Percentiles rank a stretch among this genome's conserved stretches.
Conservation (phyloP, 1,139 yeast species). For the Pichia sp. region DNA sequence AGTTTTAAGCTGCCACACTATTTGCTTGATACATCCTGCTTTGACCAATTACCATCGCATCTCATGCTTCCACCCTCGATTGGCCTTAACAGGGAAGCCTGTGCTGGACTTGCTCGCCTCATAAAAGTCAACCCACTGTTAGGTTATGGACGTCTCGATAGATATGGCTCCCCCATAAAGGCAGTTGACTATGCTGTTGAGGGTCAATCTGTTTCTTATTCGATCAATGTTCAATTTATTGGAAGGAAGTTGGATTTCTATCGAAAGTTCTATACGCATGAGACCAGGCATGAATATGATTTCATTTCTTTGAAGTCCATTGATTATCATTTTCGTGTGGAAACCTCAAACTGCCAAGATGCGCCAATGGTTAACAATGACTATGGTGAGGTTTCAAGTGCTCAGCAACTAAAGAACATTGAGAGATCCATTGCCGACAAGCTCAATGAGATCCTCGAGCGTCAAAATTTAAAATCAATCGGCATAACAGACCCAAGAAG, state of each 20-base stretch:
- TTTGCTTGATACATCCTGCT: slow-evolving; percentile 51
- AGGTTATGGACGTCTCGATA: slow-evolving; percentile 35
- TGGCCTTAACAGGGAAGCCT: slow-evolving; percentile 37
- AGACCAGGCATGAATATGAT: slow-evolving; percentile 18
- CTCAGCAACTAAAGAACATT: slow-evolving; percentile 14
- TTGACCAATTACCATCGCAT: slow-evolving; percentile 47
- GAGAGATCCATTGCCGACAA: slow-evolving; percentile 13
- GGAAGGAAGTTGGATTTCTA: slow-evolving; percentile 20
- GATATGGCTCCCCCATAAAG: slow-evolving; percentile 31
- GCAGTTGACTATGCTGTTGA: slow-evolving; percentile 25
- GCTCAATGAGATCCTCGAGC: slow-evolving; percentile 13
- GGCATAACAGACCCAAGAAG: slow-evolving; percentile 17
- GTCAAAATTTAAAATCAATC: slow-evolving; percentile 10
- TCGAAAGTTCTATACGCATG: slow-evolving; percentile 14
- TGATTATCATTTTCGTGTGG: slow-evolving; percentile 19
- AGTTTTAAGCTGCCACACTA: slow-evolving; percentile 56
- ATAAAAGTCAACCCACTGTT: slow-evolving; percentile 21
- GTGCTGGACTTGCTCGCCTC: slow-evolving; percentile 13
- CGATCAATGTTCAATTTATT: slow-evolving; percentile 22
- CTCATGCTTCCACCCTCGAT: slow-evolving; percentile 52
- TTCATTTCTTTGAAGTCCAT: slow-evolving; percentile 18
- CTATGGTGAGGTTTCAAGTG: slow-evolving; percentile 11
- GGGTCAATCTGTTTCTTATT: slow-evolving; percentile 23
- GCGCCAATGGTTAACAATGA: slow-evolving; percentile 5
- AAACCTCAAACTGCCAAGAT: slow-evolving; percentile 8